Base-by-base conservation (phyloP, 2,329 filamentous ascomycete genomes). In the Pseudonectria foliicola region DNA sequence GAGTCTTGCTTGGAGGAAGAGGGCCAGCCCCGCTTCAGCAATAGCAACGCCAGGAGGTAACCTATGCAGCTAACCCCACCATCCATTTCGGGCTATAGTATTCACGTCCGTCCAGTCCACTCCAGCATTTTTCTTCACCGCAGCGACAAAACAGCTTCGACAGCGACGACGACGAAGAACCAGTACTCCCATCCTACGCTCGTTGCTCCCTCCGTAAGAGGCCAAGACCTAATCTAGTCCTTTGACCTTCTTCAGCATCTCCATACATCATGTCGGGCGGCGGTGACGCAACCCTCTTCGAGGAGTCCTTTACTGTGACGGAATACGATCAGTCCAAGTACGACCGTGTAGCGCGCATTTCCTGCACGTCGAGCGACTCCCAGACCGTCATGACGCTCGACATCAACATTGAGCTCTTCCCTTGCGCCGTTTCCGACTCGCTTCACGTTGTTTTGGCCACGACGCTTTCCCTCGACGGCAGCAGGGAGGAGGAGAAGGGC, bases 331-430 rank as follows among this genome's bases (percentile, higher is more conserved):
- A 80, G 55, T 76, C 81, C 55, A 95, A 95, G 67, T 98, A 98
- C 66, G 92, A 96, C 67, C 86, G 90, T 46, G 90, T 95, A 16
- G 84, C 86, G 36, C 90, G 92, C 50, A 77, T 96, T 56, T 77
- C 70, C 36, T 88, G 79, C 56, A 84, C 75, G 33, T 90, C 83
- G 15, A 71, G 75, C 48, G 87, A 94, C 64, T 76, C 75, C 50
- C 71, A 77, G 45, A 85, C 84, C 21, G 73, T 77, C 45, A 80
- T 96, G 68, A 81, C 78, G 6, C 83, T 98, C 41, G 92, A 98
- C 66, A 80, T 96, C 64, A 95, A 96, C 70, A 83, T 78, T 38
- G 90, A 98, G 65, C 77, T 98, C 7, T 95, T 92, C 63, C 85
- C 85, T 3, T 77, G 85, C 51, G 60, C 68, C 26, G 67, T 78